phyloP scores from a whole-genome alignment of 495 filamentous ascomycete species.

The Penicillium soppii region DNA sequence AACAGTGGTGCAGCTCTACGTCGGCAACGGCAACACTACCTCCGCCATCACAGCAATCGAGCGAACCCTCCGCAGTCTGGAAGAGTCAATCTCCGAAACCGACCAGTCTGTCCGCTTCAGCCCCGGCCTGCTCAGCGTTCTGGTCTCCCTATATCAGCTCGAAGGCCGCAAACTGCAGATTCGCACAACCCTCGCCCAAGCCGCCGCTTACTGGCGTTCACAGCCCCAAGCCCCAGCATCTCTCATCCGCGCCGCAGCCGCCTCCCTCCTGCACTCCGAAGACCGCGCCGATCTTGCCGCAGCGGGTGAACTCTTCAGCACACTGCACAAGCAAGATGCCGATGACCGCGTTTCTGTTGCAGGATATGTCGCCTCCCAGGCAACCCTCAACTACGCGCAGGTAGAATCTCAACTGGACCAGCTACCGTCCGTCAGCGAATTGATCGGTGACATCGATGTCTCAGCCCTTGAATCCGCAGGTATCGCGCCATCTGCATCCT shows the following conservation, averaged over 20 bases:
- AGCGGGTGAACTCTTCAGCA: constrained; percentile 73
- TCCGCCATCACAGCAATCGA: constrained; percentile 77
- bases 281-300: constrained; percentile 60
- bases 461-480: constrained; percentile 71
- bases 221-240: constrained; percentile 50
- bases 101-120: constrained; percentile 73
- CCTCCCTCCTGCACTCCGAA: constrained; percentile 73
- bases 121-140: constrained; percentile 80
- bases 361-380: constrained; percentile 81
- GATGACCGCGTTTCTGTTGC: constrained; percentile 66
- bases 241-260: constrained; percentile 76
- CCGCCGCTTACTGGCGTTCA: constrained; percentile 76
- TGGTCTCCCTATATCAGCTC: constrained; percentile 75
- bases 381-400: constrained; percentile 61
- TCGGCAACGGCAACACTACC: constrained; percentile 69
- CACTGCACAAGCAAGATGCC: constrained; percentile 60
- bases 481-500: constrained; percentile 59
- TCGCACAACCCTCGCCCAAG: constrained; percentile 70
- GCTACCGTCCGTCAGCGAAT: constrained; percentile 63
- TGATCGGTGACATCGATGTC: constrained; percentile 67
- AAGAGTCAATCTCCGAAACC: constrained; percentile 58
- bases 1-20: constrained; percentile 81
- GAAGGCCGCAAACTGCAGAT: constrained; percentile 76
- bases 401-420: constrained; percentile 57
- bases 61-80: constrained; percentile 69